Conservation (phyloP, 495 filamentous ascomycete species). For the Neurospora sp. region DNA sequence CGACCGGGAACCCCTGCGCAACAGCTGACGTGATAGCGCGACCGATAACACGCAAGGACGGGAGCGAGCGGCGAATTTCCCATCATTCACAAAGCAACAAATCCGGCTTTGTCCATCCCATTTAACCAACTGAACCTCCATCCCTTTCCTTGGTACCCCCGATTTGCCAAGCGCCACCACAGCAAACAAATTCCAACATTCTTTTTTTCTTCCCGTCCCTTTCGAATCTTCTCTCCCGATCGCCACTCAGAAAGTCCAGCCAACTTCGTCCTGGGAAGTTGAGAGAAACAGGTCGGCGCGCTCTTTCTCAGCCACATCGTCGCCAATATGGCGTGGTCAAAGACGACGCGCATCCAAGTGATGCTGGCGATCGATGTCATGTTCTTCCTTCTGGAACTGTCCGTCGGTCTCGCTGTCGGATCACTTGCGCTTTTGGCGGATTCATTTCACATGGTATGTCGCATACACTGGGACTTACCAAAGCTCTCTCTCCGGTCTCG, state of each 20-base stretch:
- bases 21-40: background rate
- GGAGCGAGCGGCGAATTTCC: background rate
- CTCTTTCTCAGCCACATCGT: background rate
- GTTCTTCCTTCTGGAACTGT: constrained; percentile 86
- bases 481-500: background rate
- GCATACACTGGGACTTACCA: background rate
- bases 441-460: constrained; percentile 88
- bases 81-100: background rate
- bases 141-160: background rate
- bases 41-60: background rate
- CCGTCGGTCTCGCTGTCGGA: constrained; percentile 72
- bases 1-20: background rate
- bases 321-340: constrained; percentile 72
- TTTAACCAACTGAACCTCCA: background rate
- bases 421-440: constrained; percentile 92
- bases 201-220: background rate
- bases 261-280: background rate
- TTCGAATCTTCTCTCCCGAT: background rate
- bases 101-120: background rate
- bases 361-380: constrained; percentile 80
- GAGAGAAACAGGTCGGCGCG: background rate
- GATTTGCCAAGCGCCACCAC: background rate
- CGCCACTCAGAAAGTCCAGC: background rate
- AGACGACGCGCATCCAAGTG: constrained; percentile 82
- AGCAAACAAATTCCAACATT: background rate